Percentiles rank a stretch among this genome's conserved stretches.
phyloP scores from a whole-genome alignment of 2,329 filamentous ascomycete species.

The Nothophaeocryptopus gaeumannii region DNA sequence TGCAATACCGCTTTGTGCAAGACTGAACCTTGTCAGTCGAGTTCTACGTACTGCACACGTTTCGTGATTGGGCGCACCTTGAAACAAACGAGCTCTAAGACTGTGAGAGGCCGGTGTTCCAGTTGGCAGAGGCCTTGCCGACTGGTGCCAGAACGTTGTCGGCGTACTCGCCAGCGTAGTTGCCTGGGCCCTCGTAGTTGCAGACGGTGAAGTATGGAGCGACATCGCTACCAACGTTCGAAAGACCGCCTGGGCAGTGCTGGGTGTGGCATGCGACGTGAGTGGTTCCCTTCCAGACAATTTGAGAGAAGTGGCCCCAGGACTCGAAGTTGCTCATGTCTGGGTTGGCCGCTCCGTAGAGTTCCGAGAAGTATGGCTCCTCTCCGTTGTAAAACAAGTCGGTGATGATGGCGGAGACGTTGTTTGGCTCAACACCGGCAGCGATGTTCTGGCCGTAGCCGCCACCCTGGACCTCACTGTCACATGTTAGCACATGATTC shows the following conservation, averaged over 20 bases:
- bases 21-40: no score
- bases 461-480: constrained; percentile 56
- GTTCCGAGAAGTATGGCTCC: constrained; percentile 52
- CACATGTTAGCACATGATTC: constrained; percentile 33
- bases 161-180: constrained; percentile 54
- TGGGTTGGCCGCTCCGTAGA: constrained; percentile 61
- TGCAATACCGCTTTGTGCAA: not conserved
- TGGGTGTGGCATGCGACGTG: constrained; percentile 62
- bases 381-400: constrained; percentile 90
- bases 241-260: constrained; percentile 55
- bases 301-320: constrained; percentile 75
- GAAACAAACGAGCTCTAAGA: constrained; percentile 1
- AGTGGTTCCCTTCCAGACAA: constrained; percentile 65
- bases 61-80: no score
- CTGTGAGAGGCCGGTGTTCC: constrained; percentile 22
- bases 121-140: constrained; percentile 38
- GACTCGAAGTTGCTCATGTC: constrained; percentile 60
- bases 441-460: constrained; percentile 92
- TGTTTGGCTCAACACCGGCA: constrained; percentile 56
- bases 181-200: constrained; percentile 73
- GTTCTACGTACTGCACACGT: no score
- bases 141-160: constrained; percentile 50
- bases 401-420: constrained; percentile 67
- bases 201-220: constrained; percentile 75
- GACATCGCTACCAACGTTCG: constrained; percentile 41